Conservation (phyloP, 805 yeast genomes). For the Metschnikowia dekortorum region DNA sequence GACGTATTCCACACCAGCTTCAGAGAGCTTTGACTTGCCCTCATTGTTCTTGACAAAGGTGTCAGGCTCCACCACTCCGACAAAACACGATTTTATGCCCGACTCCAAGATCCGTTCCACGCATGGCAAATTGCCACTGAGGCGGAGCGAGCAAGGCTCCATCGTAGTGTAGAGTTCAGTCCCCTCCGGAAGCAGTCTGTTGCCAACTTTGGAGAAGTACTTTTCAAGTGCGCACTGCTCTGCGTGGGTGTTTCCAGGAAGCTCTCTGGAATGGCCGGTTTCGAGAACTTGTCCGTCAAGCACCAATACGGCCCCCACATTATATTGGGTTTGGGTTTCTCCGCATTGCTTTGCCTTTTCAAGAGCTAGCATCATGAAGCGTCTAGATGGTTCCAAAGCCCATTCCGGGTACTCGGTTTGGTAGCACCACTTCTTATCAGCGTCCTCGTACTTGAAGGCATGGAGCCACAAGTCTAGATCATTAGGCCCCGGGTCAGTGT, state of each 20-base stretch:
- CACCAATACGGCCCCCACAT: conserved; percentile 89
- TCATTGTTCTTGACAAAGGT: conserved; percentile 79
- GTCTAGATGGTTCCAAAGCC: conserved; percentile 60
- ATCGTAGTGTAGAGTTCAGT: conserved; percentile 87
- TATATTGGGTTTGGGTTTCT: conserved; percentile 78
- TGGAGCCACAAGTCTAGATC: conserved; percentile 90
- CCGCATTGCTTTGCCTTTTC: conserved; percentile 76
- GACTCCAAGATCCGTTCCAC: conserved; percentile 66
- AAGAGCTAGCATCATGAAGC: conserved; percentile 72
- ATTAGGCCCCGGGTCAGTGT: conserved; percentile 83
- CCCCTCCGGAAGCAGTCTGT: conserved; percentile 57
- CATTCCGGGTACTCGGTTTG: conserved; percentile 75
- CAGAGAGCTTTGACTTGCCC: conserved; percentile 52
- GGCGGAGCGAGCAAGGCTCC: conserved; percentile 91
- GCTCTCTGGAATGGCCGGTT: conserved; percentile 85
- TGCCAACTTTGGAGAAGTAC: conserved; percentile 41
- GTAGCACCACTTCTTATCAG: conserved; percentile 60
- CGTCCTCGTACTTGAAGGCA: conserved; percentile 74
- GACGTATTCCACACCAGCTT: conserved; percentile 61
- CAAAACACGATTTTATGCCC: conserved; percentile 68
- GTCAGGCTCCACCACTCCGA: conserved; percentile 88
- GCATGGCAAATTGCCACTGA: conserved; percentile 90
- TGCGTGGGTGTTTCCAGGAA: conserved; percentile 95
- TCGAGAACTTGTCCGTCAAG: conserved; percentile 56
- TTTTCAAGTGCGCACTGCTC: conserved; percentile 92